Base-by-base conservation (phyloP, 345 rosid species). In the Noccaea caerulescens region DNA sequence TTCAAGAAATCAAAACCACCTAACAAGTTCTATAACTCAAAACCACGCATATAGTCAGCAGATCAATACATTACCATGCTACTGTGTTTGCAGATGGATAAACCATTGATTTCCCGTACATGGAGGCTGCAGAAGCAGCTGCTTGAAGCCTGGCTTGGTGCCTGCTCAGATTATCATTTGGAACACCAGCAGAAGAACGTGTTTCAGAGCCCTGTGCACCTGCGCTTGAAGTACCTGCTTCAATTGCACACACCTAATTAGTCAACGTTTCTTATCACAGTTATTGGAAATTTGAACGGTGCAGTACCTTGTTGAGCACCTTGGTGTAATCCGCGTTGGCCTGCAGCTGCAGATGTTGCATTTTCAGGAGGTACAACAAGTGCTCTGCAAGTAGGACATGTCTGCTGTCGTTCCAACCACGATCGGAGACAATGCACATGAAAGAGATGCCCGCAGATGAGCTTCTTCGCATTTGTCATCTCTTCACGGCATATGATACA, bases 401-500 rank as follows among this genome's bases (percentile, higher is more conserved):
- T 94, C 80, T 91, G 96, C 46, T 94, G 99, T 32, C 99, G 78
- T 82, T 94, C 99, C 72, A 94, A 82, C 98, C 98, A 93, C 32
- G 97, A 93, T 13, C 98, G 96, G 7, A 93, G 97, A 79, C 98
- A 93, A 69, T 94, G 96, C 38, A 94, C 96, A 73, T 91, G 99
- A 59, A 94, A 94, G 66, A 94, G 88, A 86, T 91, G 99, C 55
- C 99, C 99, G 55, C 99, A 94, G 7, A 87, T 76, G 58, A 94
- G 82, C 73, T 94, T 94, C 83, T 94, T 94, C 7, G 98, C 99
- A 36, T 81, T 81, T 18, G 90, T 89, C 99, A 93, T 93, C 88
- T 93, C 98, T 81, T 93, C 98, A 64, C 98, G 98, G 76, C 98
- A 91, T 44, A 93, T 89, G 69, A 93, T 93, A 78, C 98, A 93